Percentiles rank a stretch among this genome's conserved stretches.
These are phyloP conservation scores for Chalaropsis ovoidea DNA, from an alignment of 2,329 filamentous ascomycete genomes.

Conservation along the genomic window DNA sequence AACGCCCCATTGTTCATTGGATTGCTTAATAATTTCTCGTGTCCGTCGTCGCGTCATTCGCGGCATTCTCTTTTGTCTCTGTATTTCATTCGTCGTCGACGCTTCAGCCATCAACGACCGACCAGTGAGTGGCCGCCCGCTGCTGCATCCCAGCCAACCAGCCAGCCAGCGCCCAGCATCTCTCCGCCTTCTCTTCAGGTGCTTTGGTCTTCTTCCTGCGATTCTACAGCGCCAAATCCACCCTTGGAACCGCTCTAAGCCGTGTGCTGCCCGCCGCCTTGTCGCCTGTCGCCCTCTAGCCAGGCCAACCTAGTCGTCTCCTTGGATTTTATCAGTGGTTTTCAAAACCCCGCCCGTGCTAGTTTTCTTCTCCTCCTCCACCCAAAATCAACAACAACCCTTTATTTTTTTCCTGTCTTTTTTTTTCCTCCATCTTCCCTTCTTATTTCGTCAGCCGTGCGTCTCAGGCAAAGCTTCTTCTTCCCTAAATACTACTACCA, in stretches of 20 bases:
- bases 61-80: no score
- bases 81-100: no score
- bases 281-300: not conserved
- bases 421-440: conserved; percentile 26
- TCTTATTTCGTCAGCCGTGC: conserved; percentile 25
- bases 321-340: conserved; percentile 20
- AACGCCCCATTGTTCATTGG: no score
- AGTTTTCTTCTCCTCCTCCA: conserved; percentile 26
- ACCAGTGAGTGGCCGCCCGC: no score
- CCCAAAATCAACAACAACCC: conserved; percentile 24
- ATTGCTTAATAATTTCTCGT: no score
- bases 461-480: conserved; percentile 20
- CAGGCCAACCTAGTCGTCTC: not conserved
- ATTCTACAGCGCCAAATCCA: conserved; percentile 15
- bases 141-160: no score
- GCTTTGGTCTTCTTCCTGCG: not conserved
- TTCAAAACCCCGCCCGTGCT: conserved; percentile 26
- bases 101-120: no score
- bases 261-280: not conserved
- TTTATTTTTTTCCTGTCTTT: conserved; percentile 22
- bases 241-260: not conserved
- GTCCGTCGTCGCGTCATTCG: no score
- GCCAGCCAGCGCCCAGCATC: no score
- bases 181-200: not conserved
- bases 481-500: conserved; percentile 15